These are phyloP conservation scores for Odontarrhena argentea DNA, from an alignment of 345 rosid genomes.

Conservation along the genomic window DNA sequence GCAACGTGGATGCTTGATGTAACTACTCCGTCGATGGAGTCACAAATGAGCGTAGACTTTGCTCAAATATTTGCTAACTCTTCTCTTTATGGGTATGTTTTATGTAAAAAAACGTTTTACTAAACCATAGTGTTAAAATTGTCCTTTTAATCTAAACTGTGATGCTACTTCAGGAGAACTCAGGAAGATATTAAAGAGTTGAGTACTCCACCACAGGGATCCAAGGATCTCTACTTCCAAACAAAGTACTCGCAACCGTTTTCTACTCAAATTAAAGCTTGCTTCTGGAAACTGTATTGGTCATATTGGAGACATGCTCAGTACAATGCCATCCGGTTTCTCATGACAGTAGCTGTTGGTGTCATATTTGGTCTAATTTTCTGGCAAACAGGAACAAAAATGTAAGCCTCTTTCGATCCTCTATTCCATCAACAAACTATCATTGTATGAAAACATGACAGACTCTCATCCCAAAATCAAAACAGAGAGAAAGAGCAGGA, in stretches of 20 bases:
- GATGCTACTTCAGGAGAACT: constrained; percentile 56
- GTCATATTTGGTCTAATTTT: constrained; percentile 69
- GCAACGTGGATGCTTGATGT: constrained; percentile 98
- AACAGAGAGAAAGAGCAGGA: constrained; percentile 61
- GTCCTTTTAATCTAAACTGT: neutral
- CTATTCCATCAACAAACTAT: neutral
- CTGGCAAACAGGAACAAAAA: constrained; percentile 64
- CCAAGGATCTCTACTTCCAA: constrained; percentile 62
- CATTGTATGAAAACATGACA: neutral
- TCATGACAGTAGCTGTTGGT: constrained; percentile 58
- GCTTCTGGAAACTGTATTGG: constrained; percentile 79
- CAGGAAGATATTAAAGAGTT: constrained; percentile 64
- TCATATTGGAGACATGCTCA: constrained; percentile 84
- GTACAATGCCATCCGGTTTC: constrained; percentile 72
- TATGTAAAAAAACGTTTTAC: neutral
- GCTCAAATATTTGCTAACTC: constrained; percentile 69
- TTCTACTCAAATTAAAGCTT: constrained; percentile 58
- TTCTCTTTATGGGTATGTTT: constrained; percentile 63
- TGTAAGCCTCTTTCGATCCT: constrained; percentile 42
- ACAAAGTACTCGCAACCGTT: constrained; percentile 71
- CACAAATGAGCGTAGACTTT: constrained; percentile 67
- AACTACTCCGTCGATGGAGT: constrained; percentile 63
- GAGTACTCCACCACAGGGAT: constrained; percentile 60
- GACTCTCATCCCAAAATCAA: neutral
- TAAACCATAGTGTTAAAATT: neutral